Conservation (phyloP, 495 filamentous ascomycete genomes). For the Monascus purpureus region DNA sequence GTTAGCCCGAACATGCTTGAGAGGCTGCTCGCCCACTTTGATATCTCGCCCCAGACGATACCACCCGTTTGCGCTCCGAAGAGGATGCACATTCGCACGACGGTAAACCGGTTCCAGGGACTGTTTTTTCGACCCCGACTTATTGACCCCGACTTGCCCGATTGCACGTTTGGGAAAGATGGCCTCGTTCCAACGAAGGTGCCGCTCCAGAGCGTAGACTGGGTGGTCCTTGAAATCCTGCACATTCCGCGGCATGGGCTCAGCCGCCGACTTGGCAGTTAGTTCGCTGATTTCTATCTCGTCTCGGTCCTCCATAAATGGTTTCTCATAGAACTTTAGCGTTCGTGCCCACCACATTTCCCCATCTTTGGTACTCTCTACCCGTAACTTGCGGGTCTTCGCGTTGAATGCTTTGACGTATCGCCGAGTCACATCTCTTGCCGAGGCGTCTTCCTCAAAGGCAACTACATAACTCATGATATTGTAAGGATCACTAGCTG, state of each 20-base stretch:
- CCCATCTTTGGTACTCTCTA: slow-evolving; percentile 55
- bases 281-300: slow-evolving; percentile 72
- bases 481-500: slow-evolving; percentile 57
- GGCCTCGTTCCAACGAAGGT: slow-evolving; percentile 73
- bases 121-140: slow-evolving; percentile 37
- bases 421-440: slow-evolving; percentile 66
- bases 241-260: slow-evolving; percentile 83
- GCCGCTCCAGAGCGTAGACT: slow-evolving; percentile 73
- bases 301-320: slow-evolving; percentile 49
- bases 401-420: slow-evolving; percentile 75
- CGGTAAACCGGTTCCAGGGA: slow-evolving; percentile 57
- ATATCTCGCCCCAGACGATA: slow-evolving; percentile 72
- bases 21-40: slow-evolving; percentile 56
- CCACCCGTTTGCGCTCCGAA: slow-evolving; percentile 71
- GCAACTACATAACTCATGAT: slow-evolving; percentile 70
- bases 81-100: slow-evolving; percentile 60
- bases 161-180: slow-evolving; percentile 55
- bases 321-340: slow-evolving; percentile 45
- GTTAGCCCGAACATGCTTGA: slow-evolving; percentile 47
- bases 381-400: slow-evolving; percentile 64
- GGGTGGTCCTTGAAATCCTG: slow-evolving; percentile 92
- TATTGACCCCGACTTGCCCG: slow-evolving; percentile 65
- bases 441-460: slow-evolving; percentile 65
- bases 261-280: slow-evolving; percentile 48
- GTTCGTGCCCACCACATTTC: slow-evolving; percentile 58